Evolutionary conservation across 257 asterid genomes (phyloP).

Genomic region (Galeopsis tetrahit): DNA sequence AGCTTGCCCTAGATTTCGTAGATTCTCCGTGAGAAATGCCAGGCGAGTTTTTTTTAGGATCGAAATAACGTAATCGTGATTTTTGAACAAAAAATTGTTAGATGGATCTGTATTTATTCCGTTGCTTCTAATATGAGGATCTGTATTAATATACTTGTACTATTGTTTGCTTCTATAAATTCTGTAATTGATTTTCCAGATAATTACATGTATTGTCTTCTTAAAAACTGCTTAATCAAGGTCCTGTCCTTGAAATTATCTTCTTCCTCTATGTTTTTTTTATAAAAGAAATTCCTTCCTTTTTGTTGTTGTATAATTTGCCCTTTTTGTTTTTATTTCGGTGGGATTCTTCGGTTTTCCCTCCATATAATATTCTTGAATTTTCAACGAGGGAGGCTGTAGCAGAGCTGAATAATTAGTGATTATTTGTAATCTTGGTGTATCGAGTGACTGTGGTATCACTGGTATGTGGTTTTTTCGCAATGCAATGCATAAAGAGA

Average conservation of each 20-base stretch:
- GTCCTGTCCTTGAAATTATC: conserved; percentile 38
- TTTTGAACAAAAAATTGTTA: too few relatives aligned
- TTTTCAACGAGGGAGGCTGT: conserved; percentile 2
- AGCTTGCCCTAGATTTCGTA: too few relatives aligned
- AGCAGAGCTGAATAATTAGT: conserved; percentile 7
- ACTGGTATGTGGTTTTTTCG: conserved; percentile 17
- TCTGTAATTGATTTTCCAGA: too few relatives aligned
- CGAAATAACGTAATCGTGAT: too few relatives aligned
- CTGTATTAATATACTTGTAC: too few relatives aligned
- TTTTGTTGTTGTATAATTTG: neutral
- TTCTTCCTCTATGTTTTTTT: neutral
- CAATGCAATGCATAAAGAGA: conserved; percentile 20
- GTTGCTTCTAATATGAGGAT: too few relatives aligned
- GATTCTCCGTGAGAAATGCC: too few relatives aligned
- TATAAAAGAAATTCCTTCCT: neutral
- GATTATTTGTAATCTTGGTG: neutral
- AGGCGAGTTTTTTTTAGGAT: too few relatives aligned
- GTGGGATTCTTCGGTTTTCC: conserved; percentile 17
- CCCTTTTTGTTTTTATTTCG: neutral
- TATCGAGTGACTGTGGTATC: neutral
- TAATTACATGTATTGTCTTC: too few relatives aligned
- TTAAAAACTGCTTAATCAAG: conserved; percentile 89
- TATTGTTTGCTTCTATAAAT: too few relatives aligned
- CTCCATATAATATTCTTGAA: neutral
- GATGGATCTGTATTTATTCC: too few relatives aligned